These are phyloP conservation scores for Solanum arcanum DNA, from an alignment of 257 asterid species.

Conservation along the genomic window DNA sequence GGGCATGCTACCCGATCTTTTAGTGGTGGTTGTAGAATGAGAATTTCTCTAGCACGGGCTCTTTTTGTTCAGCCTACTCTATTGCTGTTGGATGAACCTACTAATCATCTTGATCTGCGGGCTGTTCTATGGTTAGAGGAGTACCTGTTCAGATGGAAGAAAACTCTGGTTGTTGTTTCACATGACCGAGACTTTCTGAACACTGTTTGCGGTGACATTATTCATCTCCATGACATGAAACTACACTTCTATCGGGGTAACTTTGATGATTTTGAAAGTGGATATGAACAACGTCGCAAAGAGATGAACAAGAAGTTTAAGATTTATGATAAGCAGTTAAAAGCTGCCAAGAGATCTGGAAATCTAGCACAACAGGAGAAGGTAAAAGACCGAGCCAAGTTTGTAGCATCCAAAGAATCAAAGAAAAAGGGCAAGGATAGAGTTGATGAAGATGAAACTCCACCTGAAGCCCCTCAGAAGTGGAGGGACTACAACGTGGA, in stretches of 20 bases:
- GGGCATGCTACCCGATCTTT: conserved; percentile 46
- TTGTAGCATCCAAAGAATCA: conserved; percentile 42
- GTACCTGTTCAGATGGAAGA: conserved; percentile 63
- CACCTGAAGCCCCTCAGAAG: conserved; percentile 44
- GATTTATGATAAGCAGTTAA: conserved; percentile 42
- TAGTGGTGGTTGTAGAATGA: conserved; percentile 81
- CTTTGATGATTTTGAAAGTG: conserved; percentile 47
- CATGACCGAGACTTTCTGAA: conserved; percentile 60
- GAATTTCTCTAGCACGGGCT: conserved; percentile 63
- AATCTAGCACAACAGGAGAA: conserved; percentile 50
- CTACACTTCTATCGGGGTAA: conserved; percentile 57
- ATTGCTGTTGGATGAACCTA: conserved; percentile 56
- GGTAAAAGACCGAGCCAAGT: conserved; percentile 51
- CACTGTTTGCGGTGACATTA: conserved; percentile 50
- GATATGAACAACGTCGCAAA: conserved; percentile 56
- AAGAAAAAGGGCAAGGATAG: conserved; percentile 39
- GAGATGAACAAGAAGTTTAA: conserved; percentile 54
- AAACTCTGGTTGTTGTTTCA: conserved; percentile 58
- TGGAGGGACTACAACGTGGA: conserved; percentile 64
- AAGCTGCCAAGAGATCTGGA: conserved; percentile 52
- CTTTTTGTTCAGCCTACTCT: conserved; percentile 70
- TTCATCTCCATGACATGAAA: conserved; percentile 51
- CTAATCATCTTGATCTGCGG: conserved; percentile 65
- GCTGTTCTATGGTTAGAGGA: conserved; percentile 72
- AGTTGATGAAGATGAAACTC: conserved; percentile 40